Percentiles rank a stretch among this genome's conserved stretches.
These are phyloP conservation scores for Boechera divaricarpa DNA, from an alignment of 345 rosid species.

Conservation along the genomic window DNA sequence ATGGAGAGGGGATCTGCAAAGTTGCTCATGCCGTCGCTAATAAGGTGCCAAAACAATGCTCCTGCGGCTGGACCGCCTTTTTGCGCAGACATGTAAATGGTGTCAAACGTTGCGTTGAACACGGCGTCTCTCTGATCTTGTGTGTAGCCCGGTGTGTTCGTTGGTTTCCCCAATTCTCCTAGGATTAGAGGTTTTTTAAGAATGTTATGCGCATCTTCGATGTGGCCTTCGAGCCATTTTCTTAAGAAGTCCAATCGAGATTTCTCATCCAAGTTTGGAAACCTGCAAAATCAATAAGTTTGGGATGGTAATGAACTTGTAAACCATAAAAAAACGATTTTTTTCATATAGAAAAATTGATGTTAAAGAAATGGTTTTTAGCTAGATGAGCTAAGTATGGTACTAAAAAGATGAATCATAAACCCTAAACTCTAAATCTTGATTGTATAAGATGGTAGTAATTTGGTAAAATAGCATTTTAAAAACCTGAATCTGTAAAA, in stretches of 20 bases:
- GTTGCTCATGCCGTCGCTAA: conserved; percentile 66
- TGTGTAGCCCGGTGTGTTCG: conserved; percentile 53
- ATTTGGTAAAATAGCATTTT: no score
- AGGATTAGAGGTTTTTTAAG: conserved; percentile 75
- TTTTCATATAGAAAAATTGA: neutral
- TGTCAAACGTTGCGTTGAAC: conserved; percentile 60
- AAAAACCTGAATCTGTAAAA: no score
- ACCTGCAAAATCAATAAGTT: conserved; percentile 50
- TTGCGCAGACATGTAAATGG: conserved; percentile 70
- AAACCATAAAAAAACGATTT: neutral
- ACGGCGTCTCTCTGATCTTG: conserved; percentile 62
- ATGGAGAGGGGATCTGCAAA: conserved; percentile 68
- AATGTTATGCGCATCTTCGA: conserved; percentile 68
- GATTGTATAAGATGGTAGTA: neutral
- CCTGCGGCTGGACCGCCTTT: conserved; percentile 77
- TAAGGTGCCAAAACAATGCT: conserved; percentile 90
- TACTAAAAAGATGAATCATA: neutral
- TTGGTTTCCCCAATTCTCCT: conserved; percentile 78
- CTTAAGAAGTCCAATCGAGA: conserved; percentile 54
- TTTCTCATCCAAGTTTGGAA: conserved; percentile 58
- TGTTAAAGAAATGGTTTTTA: neutral
- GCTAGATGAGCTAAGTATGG: neutral
- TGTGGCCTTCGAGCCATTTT: conserved; percentile 69
- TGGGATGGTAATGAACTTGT: conserved; percentile 3
- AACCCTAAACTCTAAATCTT: neutral